Base-by-base conservation (phyloP, 176 grass and related monocot species). In the Musa itinerans region DNA sequence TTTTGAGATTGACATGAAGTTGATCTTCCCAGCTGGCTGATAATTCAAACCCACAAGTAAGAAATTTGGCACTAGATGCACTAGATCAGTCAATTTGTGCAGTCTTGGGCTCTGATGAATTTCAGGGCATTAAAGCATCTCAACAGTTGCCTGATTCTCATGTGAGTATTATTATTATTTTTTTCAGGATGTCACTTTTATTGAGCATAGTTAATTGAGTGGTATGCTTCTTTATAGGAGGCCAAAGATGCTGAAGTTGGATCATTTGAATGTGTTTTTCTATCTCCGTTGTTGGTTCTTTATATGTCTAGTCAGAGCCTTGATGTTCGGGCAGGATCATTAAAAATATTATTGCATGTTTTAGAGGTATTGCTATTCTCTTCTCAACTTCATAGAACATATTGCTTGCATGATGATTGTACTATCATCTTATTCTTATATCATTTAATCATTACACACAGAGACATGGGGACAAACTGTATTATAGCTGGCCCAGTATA, bases 341-440 rank as follows among this genome's bases (percentile, higher is more conserved):
- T 98, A 21, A 98, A 98, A 85, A 98, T 91, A 81, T 84, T 98
- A 80, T 83, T 98, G 88, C 94, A 98, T 98, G 90, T 98, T 75
- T 87, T 98, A 11, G 94, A 98, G 90, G 94, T 98, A 85, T 50
- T 79, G 68, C 63, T 87, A 59, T 7, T 70, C 0, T 21, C 63
- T 65, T 26, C 16, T 50, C 34, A 51, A 70, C 0, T 70, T 50
- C 8, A 51, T 3, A 19, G 3, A 34, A 16, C 17, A 3, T 12
- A 14, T 49, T 69, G 12, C 11, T 69, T 34, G 11, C 11, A 14
- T 68, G 8, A 14, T 29, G 10, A 0, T 34, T 66, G 13, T 12
- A 61, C 10, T 52, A n/a, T 20, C 17, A n/a, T 20, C 17, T 15
- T 50, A 20, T 63, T 63, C 58, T 65, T 77, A 52, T 53, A 25